phyloP scores from a whole-genome alignment of 768 basidiomycete species.

The Floccularia luteovirens region DNA sequence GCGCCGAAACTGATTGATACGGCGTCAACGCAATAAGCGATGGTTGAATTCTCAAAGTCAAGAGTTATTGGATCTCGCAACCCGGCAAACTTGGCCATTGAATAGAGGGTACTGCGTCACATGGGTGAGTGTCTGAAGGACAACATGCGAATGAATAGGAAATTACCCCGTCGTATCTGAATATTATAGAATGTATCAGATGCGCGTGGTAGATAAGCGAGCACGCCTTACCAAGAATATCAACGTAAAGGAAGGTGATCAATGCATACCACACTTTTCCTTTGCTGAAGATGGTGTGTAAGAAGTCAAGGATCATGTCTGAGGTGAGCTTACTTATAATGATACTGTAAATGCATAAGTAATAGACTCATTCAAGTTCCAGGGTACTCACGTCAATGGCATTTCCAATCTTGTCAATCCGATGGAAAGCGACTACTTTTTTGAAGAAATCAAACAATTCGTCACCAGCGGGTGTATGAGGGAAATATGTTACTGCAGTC shows the following conservation, averaged over 20 bases:
- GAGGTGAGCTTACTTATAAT: slow-evolving; percentile 27
- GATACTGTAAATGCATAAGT: slow-evolving; percentile 29
- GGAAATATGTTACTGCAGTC: slow-evolving; percentile 77
- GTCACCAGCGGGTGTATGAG: slow-evolving; percentile 61
- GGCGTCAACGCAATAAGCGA: slow-evolving; percentile 80
- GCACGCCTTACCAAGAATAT: slow-evolving; percentile 57
- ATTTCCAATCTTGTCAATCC: slow-evolving; percentile 53
- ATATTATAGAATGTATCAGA: neutral
- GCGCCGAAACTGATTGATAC: slow-evolving; percentile 79
- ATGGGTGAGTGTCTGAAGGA: slow-evolving; percentile 1
- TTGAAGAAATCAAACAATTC: slow-evolving; percentile 80
- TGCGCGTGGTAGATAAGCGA: slow-evolving; percentile 1
- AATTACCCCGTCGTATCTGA: slow-evolving; percentile 42
- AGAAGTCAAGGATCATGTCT: slow-evolving; percentile 6
- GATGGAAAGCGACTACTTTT: slow-evolving; percentile 72
- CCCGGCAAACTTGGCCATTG: slow-evolving; percentile 90
- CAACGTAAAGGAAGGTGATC: slow-evolving; percentile 85
- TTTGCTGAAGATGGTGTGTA: slow-evolving; percentile 29
- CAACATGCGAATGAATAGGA: neutral
- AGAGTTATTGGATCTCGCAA: slow-evolving; percentile 77
- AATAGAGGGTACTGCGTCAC: slow-evolving; percentile 67
- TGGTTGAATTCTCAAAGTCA: slow-evolving; percentile 79
- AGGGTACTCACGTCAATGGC: slow-evolving; percentile 48
- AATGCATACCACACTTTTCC: slow-evolving; percentile 84
- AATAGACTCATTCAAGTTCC: neutral